These are phyloP conservation scores for Piromyces finnis DNA, from an alignment of 192 early-diverging fungal species.

Conservation along the genomic window DNA sequence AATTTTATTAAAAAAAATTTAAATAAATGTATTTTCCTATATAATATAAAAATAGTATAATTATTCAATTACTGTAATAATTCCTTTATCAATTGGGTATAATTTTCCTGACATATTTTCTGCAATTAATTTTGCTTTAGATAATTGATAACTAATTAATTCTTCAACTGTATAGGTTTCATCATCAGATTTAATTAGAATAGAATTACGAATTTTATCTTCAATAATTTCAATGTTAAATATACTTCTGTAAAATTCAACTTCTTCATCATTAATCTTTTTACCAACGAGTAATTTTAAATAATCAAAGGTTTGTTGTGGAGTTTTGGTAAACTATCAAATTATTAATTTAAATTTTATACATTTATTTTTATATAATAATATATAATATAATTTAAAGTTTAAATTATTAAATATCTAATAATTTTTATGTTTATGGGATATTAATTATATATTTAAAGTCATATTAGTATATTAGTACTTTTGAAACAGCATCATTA, in stretches of 20 bases:
- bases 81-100: conserved; percentile 50
- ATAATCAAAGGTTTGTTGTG: conserved; percentile 31
- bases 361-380: no score
- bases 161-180: conserved; percentile 52
- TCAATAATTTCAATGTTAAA: background rate
- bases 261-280: conserved; percentile 17
- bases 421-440: no score
- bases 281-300: conserved; percentile 46
- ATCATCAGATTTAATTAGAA: background rate
- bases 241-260: background rate
- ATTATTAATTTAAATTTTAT: conserved; percentile 53
- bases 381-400: no score
- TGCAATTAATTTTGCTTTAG: conserved; percentile 72
- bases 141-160: conserved; percentile 83
- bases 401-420: no score
- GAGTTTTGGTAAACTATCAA: conserved; percentile 66
- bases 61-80: conserved; percentile 85
- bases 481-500: conserved; percentile 60
- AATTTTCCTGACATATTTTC: conserved; percentile 41
- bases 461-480: no score
- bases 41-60: no score
- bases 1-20: no score
- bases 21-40: no score
- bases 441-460: no score
- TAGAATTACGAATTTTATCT: background rate